phyloP scores from a whole-genome alignment of 306 rosid genomes.

The Corylus heterophylla region DNA sequence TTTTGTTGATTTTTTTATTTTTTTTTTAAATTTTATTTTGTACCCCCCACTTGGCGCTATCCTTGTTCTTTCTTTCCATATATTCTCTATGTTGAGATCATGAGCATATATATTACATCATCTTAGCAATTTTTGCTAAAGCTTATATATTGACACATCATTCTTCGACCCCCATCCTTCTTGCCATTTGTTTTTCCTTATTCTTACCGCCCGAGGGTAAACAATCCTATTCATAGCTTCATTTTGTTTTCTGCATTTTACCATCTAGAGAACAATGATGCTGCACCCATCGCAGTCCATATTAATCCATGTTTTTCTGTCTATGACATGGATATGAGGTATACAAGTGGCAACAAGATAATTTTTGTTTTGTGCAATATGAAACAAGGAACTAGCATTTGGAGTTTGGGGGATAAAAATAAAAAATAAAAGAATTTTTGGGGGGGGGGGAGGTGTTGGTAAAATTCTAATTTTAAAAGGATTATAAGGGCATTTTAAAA shows the following conservation, averaged over 20 bases:
- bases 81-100: background rate
- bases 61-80: background rate
- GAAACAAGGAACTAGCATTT: too few species aligned
- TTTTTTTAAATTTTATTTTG: background rate
- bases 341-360: background rate
- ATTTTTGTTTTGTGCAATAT: background rate
- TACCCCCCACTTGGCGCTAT: background rate
- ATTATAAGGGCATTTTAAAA: too few species aligned
- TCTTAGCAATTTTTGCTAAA: too few species aligned
- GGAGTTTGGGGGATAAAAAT: too few species aligned
- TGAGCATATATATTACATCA: background rate
- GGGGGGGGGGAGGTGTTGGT: too few species aligned
- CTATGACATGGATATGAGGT: background rate
- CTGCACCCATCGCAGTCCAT: background rate
- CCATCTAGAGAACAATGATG: background rate
- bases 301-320: background rate
- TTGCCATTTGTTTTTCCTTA: background rate
- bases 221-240: background rate
- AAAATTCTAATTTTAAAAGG: too few species aligned
- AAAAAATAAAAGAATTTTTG: too few species aligned
- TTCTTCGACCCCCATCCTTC: background rate
- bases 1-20: background rate
- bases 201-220: conserved; percentile 1
- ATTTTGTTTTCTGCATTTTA: background rate
- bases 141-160: background rate